Base-by-base conservation (phyloP, 176 grass and related monocot genomes). In the Pontederia paniculata region DNA sequence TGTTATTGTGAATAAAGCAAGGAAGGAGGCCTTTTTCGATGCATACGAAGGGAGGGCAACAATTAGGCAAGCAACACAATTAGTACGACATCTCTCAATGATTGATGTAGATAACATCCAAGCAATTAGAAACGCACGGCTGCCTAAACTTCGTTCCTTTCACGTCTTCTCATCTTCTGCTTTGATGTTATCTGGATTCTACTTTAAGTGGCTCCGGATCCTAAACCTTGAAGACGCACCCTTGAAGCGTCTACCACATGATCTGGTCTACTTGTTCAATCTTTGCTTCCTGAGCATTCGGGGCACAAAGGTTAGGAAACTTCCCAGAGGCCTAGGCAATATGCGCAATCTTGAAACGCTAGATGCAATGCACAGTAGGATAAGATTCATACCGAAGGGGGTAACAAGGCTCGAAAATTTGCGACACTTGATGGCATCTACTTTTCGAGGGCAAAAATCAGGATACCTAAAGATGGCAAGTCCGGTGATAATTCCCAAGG, bases 271-370 rank as follows among this genome's bases (percentile, higher is more conserved):
- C 28, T 56, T 82, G 57, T 17, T 77, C 58, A 62, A 82, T 73
- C 72, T 82, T 62, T 56, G 79, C 63, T 82, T 73, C 65, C 54
- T 82, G 53, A 68, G 79, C 17, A 23, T 82, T 53, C 76, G 50
- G 31, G 74, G 80, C 50, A 77, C 69, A 45, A 69, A 69, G 53
- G 18, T 82, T 45, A 69, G 77, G 51, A 68, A 68, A 51, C 80
- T 82, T 46, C 69, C 68, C 57, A 42, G 19, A 57, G 62, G 74
- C 28, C 45, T 73, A 25, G 17, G 62, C 8, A 82, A 77, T 10
- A 73, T 82, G 12, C 57, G 15, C 67, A 57, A 73, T 15, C 64
- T 77, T 62, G 69, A 77, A 52, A 82, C 79, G 62, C 73, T 77
- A 48, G 73, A 82, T n/a, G 50, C 50, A 10, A 18, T 16, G 50